Evolutionary conservation across 2,329 filamentous ascomycete species (phyloP).

Genomic region (Fusarium paranaense): DNA sequence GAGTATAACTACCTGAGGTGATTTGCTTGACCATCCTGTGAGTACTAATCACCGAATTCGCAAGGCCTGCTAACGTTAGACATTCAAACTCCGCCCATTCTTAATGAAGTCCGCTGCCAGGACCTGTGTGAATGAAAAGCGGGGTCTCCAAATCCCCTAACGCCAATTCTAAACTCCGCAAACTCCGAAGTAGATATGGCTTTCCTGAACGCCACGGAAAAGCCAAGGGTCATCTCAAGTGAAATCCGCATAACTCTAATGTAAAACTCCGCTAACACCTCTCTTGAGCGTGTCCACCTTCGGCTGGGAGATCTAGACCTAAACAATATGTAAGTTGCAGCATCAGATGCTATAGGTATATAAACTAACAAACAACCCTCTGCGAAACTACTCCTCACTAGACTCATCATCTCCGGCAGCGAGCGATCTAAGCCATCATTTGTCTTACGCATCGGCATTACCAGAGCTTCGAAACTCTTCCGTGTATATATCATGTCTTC

Average conservation of each 20-base stretch:
- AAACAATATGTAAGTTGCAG: background rate
- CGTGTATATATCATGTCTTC: background rate
- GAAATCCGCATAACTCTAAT: background rate
- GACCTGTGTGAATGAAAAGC: background rate
- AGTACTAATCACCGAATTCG: background rate
- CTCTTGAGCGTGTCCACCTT: background rate
- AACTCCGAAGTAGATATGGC: background rate
- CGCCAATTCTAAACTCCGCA: background rate
- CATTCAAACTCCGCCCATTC: background rate
- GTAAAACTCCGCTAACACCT: background rate
- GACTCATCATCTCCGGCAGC: background rate
- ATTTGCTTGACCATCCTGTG: background rate
- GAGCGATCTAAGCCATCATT: background rate
- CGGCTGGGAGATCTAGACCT: background rate
- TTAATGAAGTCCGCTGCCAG: background rate
- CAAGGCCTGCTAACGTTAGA: background rate
- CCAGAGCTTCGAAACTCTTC: background rate
- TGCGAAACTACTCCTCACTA: background rate
- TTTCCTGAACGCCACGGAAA: background rate
- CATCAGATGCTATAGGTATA: background rate
- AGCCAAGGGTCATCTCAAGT: background rate
- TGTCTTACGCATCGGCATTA: background rate
- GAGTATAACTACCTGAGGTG: background rate
- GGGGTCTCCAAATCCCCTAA: background rate
- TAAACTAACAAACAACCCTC: background rate